These are phyloP conservation scores for Ephemerocybe angulata DNA, from an alignment of 768 basidiomycete genomes.

Conservation along the genomic window DNA sequence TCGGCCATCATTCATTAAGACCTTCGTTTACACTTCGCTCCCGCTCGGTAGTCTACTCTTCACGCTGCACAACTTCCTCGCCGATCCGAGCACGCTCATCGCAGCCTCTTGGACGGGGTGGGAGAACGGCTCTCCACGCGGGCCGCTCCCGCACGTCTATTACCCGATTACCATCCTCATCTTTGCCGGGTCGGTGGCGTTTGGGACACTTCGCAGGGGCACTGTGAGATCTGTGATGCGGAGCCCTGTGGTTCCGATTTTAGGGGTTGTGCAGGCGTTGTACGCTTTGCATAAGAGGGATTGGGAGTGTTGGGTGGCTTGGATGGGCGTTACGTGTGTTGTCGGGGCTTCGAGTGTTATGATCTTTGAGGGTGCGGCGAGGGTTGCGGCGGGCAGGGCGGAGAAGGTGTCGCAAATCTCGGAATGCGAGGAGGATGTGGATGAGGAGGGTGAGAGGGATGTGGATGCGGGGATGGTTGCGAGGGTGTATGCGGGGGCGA, in stretches of 20 bases:
- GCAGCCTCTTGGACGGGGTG: conserved; percentile 94
- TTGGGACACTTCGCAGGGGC: too few species aligned
- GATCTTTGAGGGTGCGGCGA: conserved; percentile 47
- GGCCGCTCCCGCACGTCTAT: conserved; percentile 71
- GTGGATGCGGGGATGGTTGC: conserved; percentile 33
- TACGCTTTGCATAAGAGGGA: too few species aligned
- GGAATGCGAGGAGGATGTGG: background rate
- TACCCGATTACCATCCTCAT: conserved; percentile 64
- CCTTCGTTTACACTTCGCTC: conserved; percentile 35
- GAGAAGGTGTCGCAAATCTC: background rate
- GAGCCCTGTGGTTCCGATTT: too few species aligned
- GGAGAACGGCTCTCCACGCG: conserved; percentile 51
- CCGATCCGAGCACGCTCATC: conserved; percentile 74
- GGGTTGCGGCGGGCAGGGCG: conserved; percentile 14
- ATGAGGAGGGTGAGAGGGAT: background rate
- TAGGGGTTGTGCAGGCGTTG: too few species aligned
- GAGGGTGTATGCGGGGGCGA: conserved; percentile 51
- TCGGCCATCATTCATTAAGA: too few species aligned
- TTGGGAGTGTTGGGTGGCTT: conserved; percentile 72
- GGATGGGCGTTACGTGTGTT: too few species aligned
- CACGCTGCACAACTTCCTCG: conserved; percentile 65
- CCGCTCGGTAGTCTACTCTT: conserved; percentile 69
- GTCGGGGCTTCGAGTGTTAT: too few species aligned
- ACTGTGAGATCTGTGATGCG: too few species aligned
- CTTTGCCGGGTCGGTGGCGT: conserved; percentile 53